Evolutionary conservation across 2,329 filamentous ascomycete genomes (phyloP), one percentile per base, ranked within the genome.

Genomic region (Leptodontidium sp.): DNA sequence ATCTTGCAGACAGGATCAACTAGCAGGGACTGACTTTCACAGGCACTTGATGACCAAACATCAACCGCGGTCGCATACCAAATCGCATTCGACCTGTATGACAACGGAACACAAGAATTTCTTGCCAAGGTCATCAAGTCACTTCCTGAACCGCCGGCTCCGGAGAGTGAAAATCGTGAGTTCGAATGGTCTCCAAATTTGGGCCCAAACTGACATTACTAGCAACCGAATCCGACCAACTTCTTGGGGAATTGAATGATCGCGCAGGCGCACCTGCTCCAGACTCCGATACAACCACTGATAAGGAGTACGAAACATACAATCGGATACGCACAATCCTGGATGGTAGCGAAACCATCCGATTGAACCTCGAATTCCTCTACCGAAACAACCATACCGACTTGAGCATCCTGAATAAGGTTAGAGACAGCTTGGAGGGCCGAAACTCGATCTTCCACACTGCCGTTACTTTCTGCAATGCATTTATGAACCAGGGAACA

Each of bases 361-460:
- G 94, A 78, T 84, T 99, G 64, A 98, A 98, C 78, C 87, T 99
- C 40, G 96, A 99, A 79, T 99, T 99, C 81, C 86, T 99, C 12
- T 98, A 95, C 84, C 89, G 96, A 75, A 98, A 94, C 81, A 98
- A 98, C 82, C 94, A 92, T 78, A 94, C 94, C 49, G 96, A 99
- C 77, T 87, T 94, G 72, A 92, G 90, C 75, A 96, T 99, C 70
- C 85, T 99, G 68, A 98, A 98, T 86, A 98, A 97, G 83, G 91
- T 99, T 55, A 92, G 95, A 62, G 96, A 99, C 79, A 98, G 94
- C 75, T 84, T 99, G 17, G 96, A 99, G 79, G 94, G 94, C 45
- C 89, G 97, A 64, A 98, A 97, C 82, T 98, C 95, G 40, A 99
- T 99, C 75, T 98, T 98, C 87, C 96, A 99, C 81, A 97, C 94